These are phyloP conservation scores for Neoarthrinium moseri DNA, from an alignment of 2,329 filamentous ascomycete genomes.

Conservation along the genomic window DNA sequence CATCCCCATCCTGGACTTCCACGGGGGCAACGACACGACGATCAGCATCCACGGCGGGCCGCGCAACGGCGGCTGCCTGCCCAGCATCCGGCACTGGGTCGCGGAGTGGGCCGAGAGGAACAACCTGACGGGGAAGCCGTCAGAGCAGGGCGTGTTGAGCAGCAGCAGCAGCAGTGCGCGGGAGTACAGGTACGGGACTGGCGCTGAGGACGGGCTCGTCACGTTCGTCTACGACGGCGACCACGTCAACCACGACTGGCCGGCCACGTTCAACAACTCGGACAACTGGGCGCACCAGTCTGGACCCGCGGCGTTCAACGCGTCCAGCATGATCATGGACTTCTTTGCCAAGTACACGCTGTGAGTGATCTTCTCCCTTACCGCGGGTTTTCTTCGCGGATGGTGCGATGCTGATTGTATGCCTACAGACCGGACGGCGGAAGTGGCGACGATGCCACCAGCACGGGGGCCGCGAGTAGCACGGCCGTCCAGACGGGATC, in stretches of 20 bases:
- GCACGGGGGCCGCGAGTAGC: neutral
- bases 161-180: conserved; percentile 11
- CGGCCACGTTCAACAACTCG: conserved; percentile 18
- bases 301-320: conserved; percentile 22
- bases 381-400: too few species aligned
- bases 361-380: neutral
- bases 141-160: conserved; percentile 13
- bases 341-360: conserved; percentile 19
- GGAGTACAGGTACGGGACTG: conserved; percentile 15
- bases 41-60: conserved; percentile 44
- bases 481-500: neutral
- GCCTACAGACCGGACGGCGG: neutral
- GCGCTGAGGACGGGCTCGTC: conserved; percentile 13
- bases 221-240: conserved; percentile 24
- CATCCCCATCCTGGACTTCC: conserved; percentile 48
- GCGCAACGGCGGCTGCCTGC: conserved; percentile 40
- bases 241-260: conserved; percentile 25
- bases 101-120: conserved; percentile 35
- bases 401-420: too few species aligned
- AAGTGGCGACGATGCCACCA: neutral
- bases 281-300: conserved; percentile 17
- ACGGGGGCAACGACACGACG: conserved; percentile 45
- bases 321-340: conserved; percentile 22
- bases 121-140: conserved; percentile 11
- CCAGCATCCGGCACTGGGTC: conserved; percentile 39